A percentile compares a stretch with the other conserved stretches of the same genome.
These are phyloP conservation scores for Austroboletus eburneus DNA, from an alignment of 768 basidiomycete species.

Conservation along the genomic window DNA sequence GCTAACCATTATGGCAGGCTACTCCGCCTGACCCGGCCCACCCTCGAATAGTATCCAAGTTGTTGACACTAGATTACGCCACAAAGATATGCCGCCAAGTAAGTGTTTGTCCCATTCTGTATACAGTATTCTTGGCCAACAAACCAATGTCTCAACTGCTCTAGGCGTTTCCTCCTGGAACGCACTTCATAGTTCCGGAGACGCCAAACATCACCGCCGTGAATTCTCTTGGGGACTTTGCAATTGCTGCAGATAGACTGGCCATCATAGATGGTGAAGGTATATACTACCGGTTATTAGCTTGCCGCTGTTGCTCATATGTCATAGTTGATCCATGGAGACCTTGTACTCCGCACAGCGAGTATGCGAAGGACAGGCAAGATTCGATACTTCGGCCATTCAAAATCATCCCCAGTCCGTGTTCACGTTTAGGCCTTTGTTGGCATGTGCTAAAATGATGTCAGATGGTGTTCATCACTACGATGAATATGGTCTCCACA, in stretches of 20 bases:
- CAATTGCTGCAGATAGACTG: constrained; percentile 71
- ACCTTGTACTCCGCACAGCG: constrained; percentile 79
- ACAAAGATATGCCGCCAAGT: constrained; percentile 67
- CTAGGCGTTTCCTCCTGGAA: constrained; percentile 75
- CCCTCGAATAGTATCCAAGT: constrained; percentile 75
- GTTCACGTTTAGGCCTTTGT: not conserved
- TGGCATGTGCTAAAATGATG: not conserved
- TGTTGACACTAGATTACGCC: constrained; percentile 69
- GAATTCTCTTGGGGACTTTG: constrained; percentile 82
- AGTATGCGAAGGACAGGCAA: constrained; percentile 58
- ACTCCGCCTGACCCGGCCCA: constrained; percentile 65
- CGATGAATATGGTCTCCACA: constrained; percentile 68
- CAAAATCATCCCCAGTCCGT: constrained; percentile 80
- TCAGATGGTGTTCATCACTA: constrained; percentile 67
- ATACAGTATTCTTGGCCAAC: not conserved
- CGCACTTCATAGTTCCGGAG: constrained; percentile 65
- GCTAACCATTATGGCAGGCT: constrained; percentile 40
- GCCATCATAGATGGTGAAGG: constrained; percentile 89
- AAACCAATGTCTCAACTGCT: not conserved
- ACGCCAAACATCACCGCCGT: constrained; percentile 80
- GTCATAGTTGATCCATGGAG: constrained; percentile 82
- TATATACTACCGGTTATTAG: constrained; percentile 23
- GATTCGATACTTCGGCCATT: constrained; percentile 78
- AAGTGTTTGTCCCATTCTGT: constrained; percentile 7
- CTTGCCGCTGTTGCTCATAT: not conserved